Percentiles rank a stretch among this genome's conserved stretches.
phyloP scores from a whole-genome alignment of 2,329 filamentous ascomycete species.

The Orbilia oligospora region DNA sequence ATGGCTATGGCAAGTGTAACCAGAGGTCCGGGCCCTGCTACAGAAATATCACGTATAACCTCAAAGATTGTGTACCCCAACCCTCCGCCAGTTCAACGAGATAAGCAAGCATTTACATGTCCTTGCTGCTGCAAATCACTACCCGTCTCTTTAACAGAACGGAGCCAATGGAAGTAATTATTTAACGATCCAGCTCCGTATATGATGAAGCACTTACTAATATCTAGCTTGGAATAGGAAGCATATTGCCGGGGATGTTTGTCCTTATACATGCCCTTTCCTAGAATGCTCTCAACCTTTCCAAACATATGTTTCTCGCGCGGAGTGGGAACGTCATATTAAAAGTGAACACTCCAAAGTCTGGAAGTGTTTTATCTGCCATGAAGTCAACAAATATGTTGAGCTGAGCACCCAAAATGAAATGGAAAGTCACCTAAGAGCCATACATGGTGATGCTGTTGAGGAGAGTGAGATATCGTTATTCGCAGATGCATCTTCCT shows the following conservation, averaged over 20 bases:
- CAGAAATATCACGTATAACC: slow-evolving; percentile 24
- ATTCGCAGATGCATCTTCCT: background rate
- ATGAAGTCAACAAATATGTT: background rate
- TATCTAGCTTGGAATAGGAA: too few relatives aligned
- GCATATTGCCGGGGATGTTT: slow-evolving; percentile 21
- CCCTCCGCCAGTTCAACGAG: slow-evolving; percentile 12
- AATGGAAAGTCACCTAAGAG: background rate
- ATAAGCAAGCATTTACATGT: slow-evolving; percentile 20
- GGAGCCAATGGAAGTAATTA: slow-evolving; percentile 48
- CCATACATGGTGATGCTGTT: background rate
- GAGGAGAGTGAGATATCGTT: slow-evolving; percentile 3
- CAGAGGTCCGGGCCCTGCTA: background rate
- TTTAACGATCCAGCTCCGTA: too few relatives aligned
- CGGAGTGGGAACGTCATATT: slow-evolving; percentile 28
- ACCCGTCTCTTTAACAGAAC: slow-evolving; percentile 19
- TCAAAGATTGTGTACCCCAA: slow-evolving; percentile 33
- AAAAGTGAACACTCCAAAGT: slow-evolving; percentile 2
- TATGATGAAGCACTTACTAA: too few relatives aligned
- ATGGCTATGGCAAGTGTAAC: too few relatives aligned
- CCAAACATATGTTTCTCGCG: background rate
- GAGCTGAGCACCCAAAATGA: slow-evolving; percentile 1
- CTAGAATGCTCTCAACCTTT: background rate
- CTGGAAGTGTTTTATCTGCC: slow-evolving; percentile 26
- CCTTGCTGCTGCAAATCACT: slow-evolving; percentile 47
- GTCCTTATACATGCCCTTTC: slow-evolving; percentile 19